A percentile compares a stretch with the other conserved stretches of the same genome.
phyloP scores from a whole-genome alignment of 768 basidiomycete genomes.

The Russula lepida region DNA sequence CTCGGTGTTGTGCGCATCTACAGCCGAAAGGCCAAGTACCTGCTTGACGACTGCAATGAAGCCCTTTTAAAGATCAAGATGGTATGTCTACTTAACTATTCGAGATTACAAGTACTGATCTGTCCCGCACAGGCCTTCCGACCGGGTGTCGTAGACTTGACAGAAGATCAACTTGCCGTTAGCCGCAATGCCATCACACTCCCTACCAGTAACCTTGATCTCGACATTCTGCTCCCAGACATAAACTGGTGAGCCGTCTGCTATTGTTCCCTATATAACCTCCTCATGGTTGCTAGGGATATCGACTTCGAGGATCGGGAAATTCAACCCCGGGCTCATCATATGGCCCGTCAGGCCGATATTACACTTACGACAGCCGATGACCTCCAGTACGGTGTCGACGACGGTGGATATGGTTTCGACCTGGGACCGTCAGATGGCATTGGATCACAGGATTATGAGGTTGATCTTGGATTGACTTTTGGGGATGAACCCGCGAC shows the following conservation, averaged over 20 bases:
- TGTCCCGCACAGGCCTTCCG: slow-evolving; percentile 68
- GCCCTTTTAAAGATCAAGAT: slow-evolving; percentile 92
- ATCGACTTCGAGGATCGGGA: slow-evolving; percentile 68
- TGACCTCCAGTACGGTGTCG: slow-evolving; percentile 60
- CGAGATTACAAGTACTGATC: slow-evolving; percentile 1
- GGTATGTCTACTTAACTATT: slow-evolving; percentile 36
- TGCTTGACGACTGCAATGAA: slow-evolving; percentile 96
- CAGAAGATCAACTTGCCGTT: slow-evolving; percentile 85
- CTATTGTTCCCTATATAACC: slow-evolving; percentile 8
- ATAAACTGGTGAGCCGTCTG: slow-evolving; percentile 56
- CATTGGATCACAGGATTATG: slow-evolving; percentile 81
- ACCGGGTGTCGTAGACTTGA: slow-evolving; percentile 91
- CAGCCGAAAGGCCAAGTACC: slow-evolving; percentile 94
- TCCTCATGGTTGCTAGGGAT: slow-evolving; percentile 44
- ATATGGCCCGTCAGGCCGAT: slow-evolving; percentile 78
- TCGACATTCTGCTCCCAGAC: slow-evolving; percentile 73
- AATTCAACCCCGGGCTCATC: slow-evolving; percentile 59
- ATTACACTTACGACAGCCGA: slow-evolving; percentile 79
- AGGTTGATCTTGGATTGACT: slow-evolving; percentile 67
- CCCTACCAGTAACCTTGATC: slow-evolving; percentile 64
- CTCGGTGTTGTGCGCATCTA: slow-evolving; percentile 97
- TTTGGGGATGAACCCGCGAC: slow-evolving; percentile 46
- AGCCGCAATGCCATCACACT: slow-evolving; percentile 86
- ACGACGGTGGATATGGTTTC: slow-evolving; percentile 53
- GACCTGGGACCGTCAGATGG: slow-evolving; percentile 74